Base-by-base conservation (phyloP, 116 monocot genomes). In the Cymodocea nodosa region DNA sequence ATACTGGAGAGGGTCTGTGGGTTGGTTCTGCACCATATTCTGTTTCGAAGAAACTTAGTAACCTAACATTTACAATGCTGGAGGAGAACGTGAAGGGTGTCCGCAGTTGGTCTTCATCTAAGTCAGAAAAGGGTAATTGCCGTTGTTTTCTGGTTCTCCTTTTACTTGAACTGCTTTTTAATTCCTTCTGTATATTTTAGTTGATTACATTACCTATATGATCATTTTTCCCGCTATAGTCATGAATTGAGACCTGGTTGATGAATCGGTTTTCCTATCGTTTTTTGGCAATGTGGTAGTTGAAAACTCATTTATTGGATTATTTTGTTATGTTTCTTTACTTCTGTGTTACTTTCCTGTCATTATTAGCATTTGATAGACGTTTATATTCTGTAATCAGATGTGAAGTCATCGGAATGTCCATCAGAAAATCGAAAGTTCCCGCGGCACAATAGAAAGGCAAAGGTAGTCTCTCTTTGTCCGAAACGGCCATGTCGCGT, bases 361-460 rank as follows among this genome's bases (percentile, higher is more conserved):
- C 11, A 39, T 39, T 15, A 39, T 39, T 15, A 36, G 6, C 4
- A 36, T 35, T 34, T 54, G 54, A 52, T 68, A 54, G 17, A 23
- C 15, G n/a, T 2, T 35, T 15, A 52, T 25, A 30, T 3, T 53
- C 6, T 36, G 0, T 23, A 2, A 44, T 18, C 61, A 83, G 85
- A 74, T 58, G 69, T 39, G 40, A 69, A 79, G 40, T 59, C 72
- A 35, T 92, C 84, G 87, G 82, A 76, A 65, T 61, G 65, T 23
- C 66, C 85, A 20, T 50, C 87, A 48, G 81, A 82, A 82, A 81
- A 30, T 76, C 87, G 87, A 18, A 50, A 64, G 4, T 58, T 72
- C 2, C 87, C 84, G 87, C 75, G 76, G 80, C 87, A 92, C 74
- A 87, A 92, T 24, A 66, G 92, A 74, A 57, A 68, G 50, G 70